Evolutionary conservation across 225 moss, liverwort and hornwort genomes (phyloP).

Genomic region (Asterella californica): DNA sequence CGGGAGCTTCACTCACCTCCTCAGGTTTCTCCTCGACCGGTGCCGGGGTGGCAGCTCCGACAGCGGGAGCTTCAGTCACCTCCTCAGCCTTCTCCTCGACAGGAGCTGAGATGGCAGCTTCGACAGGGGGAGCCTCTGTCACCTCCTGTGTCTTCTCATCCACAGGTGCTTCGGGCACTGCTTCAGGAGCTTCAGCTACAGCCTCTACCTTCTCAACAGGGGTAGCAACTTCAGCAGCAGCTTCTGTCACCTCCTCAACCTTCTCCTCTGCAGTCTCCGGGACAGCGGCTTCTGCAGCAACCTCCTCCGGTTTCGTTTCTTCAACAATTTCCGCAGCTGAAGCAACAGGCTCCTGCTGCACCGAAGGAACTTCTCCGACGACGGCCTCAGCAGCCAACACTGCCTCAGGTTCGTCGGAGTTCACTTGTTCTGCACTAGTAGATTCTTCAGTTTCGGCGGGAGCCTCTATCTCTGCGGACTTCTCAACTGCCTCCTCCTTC

Average conservation of each 20-base stretch:
- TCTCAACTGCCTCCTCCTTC: neutral
- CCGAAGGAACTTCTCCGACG: slow-evolving; percentile 16
- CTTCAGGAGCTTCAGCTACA: neutral
- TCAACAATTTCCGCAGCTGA: neutral
- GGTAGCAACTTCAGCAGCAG: neutral
- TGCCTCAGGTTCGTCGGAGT: neutral
- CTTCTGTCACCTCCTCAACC: slow-evolving; percentile 6
- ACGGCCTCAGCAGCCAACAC: neutral
- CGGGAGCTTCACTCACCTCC: neutral
- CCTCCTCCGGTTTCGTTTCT: slow-evolving; percentile 8
- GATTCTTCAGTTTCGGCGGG: slow-evolving; percentile 8
- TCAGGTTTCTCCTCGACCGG: slow-evolving; percentile 29
- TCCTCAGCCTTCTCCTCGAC: slow-evolving; percentile 11
- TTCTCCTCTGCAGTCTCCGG: slow-evolving; percentile 10
- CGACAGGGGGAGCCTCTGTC: neutral
- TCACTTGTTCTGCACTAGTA: slow-evolving; percentile 4
- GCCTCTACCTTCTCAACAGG: neutral
- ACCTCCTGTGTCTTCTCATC: neutral
- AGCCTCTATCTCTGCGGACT: slow-evolving; percentile 21
- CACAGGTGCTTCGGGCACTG: neutral
- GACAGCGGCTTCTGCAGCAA: slow-evolving; percentile 11
- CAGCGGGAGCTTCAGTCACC: neutral
- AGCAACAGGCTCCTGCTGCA: neutral
- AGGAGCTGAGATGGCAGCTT: neutral
- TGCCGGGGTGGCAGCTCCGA: slow-evolving; percentile 5